phyloP scores from a whole-genome alignment of 768 basidiomycete genomes.

The Chalciporus sphaerocephalus region DNA sequence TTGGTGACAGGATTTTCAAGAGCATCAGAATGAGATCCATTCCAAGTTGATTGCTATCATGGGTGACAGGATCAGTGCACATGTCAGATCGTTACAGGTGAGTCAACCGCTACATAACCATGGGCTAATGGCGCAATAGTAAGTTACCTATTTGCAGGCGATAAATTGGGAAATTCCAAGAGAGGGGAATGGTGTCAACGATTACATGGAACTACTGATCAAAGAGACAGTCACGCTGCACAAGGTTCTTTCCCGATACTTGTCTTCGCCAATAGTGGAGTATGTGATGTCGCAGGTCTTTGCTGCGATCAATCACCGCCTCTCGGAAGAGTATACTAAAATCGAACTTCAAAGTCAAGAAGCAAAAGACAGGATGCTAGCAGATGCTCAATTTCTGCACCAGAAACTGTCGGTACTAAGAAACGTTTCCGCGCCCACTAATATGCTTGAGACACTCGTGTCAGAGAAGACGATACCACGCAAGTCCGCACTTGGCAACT shows the following conservation, averaged over 20 bases:
- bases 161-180: slow-evolving; percentile 74
- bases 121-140: background rate
- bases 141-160: slow-evolving; percentile 39
- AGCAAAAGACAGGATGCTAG: slow-evolving; percentile 80
- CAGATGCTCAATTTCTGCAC: slow-evolving; percentile 74
- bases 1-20: slow-evolving; percentile 80
- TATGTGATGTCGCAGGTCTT: slow-evolving; percentile 95
- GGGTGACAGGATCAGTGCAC: slow-evolving; percentile 86
- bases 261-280: slow-evolving; percentile 77
- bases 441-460: slow-evolving; percentile 82
- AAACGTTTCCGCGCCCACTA: slow-evolving; percentile 65
- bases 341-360: slow-evolving; percentile 80
- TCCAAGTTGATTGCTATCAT: slow-evolving; percentile 97
- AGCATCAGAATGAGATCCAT: slow-evolving; percentile 99
- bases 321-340: slow-evolving; percentile 80
- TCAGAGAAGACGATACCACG: slow-evolving; percentile 67
- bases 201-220: slow-evolving; percentile 90
- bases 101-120: slow-evolving; percentile 17
- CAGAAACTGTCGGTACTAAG: slow-evolving; percentile 71
- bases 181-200: slow-evolving; percentile 61
- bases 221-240: slow-evolving; percentile 95
- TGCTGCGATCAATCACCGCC: slow-evolving; percentile 84
- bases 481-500: slow-evolving; percentile 25
- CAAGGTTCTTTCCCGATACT: slow-evolving; percentile 91
- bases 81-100: slow-evolving; percentile 80